Conservation (phyloP, 1,139 yeast genomes). For the Pichia sp. region DNA sequence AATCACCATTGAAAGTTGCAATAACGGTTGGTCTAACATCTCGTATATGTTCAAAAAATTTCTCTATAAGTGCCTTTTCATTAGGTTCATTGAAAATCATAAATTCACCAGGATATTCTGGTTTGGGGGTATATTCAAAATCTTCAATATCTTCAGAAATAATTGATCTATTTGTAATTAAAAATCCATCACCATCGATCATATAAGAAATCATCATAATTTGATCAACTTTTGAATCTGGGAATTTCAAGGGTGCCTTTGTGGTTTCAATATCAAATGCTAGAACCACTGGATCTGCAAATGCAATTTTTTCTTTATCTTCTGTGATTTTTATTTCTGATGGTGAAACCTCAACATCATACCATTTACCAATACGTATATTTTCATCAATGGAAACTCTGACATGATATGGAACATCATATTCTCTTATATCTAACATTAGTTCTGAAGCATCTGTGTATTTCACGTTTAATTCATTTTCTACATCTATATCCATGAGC, state of each 20-base stretch:
- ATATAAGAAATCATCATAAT: conserved; percentile 98
- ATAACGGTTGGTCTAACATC: conserved; percentile 90
- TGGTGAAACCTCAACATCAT: conserved; percentile 61
- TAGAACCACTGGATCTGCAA: conserved; percentile 94
- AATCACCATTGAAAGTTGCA: conserved; percentile 97
- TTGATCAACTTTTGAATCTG: conserved; percentile 88
- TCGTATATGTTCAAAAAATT: conserved; percentile 86
- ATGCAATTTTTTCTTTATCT: conserved; percentile 71
- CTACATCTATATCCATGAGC: conserved; percentile 24
- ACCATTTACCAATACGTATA: conserved; percentile 95
- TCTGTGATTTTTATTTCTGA: conserved; percentile 49
- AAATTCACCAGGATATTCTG: conserved; percentile 89
- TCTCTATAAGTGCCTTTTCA: conserved; percentile 64
- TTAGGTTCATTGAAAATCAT: conserved; percentile 85
- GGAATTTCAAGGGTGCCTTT: conserved; percentile 92
- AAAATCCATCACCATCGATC: conserved; percentile 96
- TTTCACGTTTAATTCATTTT: conserved; percentile 17
- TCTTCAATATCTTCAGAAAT: conserved; percentile 93
- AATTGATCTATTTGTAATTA: conserved; percentile 90
- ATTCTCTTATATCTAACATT: conserved; percentile 80
- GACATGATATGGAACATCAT: conserved; percentile 95
- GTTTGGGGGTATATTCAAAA: conserved; percentile 95
- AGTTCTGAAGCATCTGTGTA: conserved; percentile 53
- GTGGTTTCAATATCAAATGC: conserved; percentile 99
- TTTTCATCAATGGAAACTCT: conserved; percentile 86